Percentiles rank a stretch among this genome's conserved stretches.
phyloP scores from a whole-genome alignment of 768 basidiomycete genomes.

The Tremella fuciformis region DNA sequence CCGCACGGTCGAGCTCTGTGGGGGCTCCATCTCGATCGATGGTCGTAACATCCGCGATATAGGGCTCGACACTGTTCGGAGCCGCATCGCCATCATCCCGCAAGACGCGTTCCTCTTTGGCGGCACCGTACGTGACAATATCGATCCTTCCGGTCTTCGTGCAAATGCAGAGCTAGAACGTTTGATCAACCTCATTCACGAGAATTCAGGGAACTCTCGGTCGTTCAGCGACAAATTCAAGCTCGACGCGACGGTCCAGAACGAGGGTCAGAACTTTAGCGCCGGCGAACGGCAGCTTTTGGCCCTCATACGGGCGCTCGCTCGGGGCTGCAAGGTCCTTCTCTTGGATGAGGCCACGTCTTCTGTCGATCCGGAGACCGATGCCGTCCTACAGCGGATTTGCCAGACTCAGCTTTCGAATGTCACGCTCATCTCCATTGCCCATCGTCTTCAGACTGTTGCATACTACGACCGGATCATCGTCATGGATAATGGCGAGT shows the following conservation, averaged over 20 bases:
- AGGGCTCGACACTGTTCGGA: slow-evolving; percentile 60
- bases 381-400: slow-evolving; percentile 62
- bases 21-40: slow-evolving; percentile 60
- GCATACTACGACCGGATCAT: slow-evolving; percentile 51
- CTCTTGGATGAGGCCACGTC: slow-evolving; percentile 59
- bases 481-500: slow-evolving; percentile 44
- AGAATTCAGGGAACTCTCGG: slow-evolving; percentile 39
- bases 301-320: slow-evolving; percentile 63
- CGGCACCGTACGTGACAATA: slow-evolving; percentile 54
- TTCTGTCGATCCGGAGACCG: slow-evolving; percentile 59
- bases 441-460: slow-evolving; percentile 42
- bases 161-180: slow-evolving; percentile 65
- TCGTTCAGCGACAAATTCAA: slow-evolving; percentile 63
- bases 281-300: slow-evolving; percentile 66
- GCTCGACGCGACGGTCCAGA: slow-evolving; percentile 61
- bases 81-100: slow-evolving; percentile 65
- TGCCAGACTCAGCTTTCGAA: slow-evolving; percentile 61
- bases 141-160: slow-evolving; percentile 58
- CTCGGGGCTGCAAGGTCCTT: slow-evolving; percentile 63
- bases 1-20: slow-evolving; percentile 61
- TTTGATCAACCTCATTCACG: slow-evolving; percentile 63
- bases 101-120: slow-evolving; percentile 63
- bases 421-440: slow-evolving; percentile 37
- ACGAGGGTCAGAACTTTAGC: slow-evolving; percentile 66
- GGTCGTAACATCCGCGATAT: slow-evolving; percentile 54